Base-by-base conservation (phyloP, 805 yeast genomes). In the Candida piceae region DNA sequence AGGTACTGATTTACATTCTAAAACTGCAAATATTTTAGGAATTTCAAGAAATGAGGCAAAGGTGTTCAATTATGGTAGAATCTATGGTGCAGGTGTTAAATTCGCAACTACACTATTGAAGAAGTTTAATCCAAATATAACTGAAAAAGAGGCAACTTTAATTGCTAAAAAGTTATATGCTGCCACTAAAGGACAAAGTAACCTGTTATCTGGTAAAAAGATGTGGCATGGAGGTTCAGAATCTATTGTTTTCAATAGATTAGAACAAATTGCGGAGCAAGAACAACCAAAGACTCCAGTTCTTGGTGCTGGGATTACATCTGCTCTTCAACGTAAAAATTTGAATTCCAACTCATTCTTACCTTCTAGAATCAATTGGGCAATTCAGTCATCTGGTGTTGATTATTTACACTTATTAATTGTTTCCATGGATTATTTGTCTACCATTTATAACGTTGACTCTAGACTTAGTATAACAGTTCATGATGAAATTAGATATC, bases 341-440 rank as follows among this genome's bases (percentile, higher is more conserved):
- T 67, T 93, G 48, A 76, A 75, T 29, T 64, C 75, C 26, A 75
- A 75, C 44, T 65, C 77, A 1, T 93, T 81, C 55, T 62, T 93
- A 46, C 93, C 98, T 0, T 87, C 96, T 2, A 64, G 99, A 51
- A 81, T 89, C 45, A 93, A 93, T 53, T 93, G 99, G 99, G 86
- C 96, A 1, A 93, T 93, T 55, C 99, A 93, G 58, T 86, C 96
- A 16, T 86, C 96, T 1, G 99, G 98, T 25, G 99, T 94, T 15
- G 98, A 93, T 57, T 93, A 94, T 53, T 67, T 93, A 35, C 99
- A 93, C 57, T 57, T 93, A 28, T 58, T 93, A 41, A 70, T 90
- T 33, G 75, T 87, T 4, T 76, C 96, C 0, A 89, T 94, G 97
- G 84, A 86, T 40, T 86, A 88, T 50, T 66, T 93, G 48, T 67